A percentile compares a stretch with the other conserved stretches of the same genome.
These are phyloP conservation scores for Xylariaceae sp. DNA, from an alignment of 2,329 filamentous ascomycete genomes.

Conservation along the genomic window DNA sequence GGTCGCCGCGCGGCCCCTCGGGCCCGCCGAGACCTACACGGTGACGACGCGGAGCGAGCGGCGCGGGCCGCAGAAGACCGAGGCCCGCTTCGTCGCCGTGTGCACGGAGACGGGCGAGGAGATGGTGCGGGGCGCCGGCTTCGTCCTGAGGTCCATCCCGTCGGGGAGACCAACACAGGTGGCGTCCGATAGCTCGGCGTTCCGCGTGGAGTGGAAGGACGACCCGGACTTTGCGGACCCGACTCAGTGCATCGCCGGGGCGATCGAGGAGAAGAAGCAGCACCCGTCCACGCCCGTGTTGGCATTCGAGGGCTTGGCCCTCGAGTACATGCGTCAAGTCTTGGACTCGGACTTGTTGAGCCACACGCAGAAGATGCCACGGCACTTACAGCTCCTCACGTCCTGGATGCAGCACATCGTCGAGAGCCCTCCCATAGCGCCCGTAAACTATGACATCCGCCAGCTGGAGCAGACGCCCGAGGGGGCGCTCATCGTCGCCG, in stretches of 20 bases:
- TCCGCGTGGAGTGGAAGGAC: constrained; percentile 11
- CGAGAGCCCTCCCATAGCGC: constrained; percentile 3
- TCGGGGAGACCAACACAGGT: constrained; percentile 1
- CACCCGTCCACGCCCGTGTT: constrained; percentile 7
- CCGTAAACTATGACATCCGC: constrained; percentile 5
- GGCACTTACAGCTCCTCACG: constrained; percentile 7
- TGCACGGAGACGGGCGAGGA: constrained; percentile 4
- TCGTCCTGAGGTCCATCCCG: constrained; percentile 7
- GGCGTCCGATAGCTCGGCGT: constrained; percentile 5
- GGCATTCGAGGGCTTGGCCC: constrained; percentile 7
- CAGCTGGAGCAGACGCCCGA: constrained; percentile 11
- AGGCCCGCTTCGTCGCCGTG: constrained; percentile 8
- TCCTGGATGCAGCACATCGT: constrained; percentile 9
- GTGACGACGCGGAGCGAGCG: constrained; percentile 5
- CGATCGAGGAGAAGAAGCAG: not conserved
- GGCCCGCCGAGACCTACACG: constrained; percentile 4
- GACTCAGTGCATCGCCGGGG: constrained; percentile 1
- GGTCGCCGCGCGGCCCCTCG: constrained; percentile 7
- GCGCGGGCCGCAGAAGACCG: constrained; percentile 6
- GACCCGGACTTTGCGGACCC: constrained; percentile 4
- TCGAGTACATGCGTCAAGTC: constrained; percentile 9
- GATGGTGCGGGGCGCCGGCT: constrained; percentile 7
- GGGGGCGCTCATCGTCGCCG: constrained; percentile 11
- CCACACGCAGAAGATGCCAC: constrained; percentile 5
- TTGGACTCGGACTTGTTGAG: constrained; percentile 3